phyloP scores from a whole-genome alignment of 306 rosid genomes.

The Abrus precatorius region DNA sequence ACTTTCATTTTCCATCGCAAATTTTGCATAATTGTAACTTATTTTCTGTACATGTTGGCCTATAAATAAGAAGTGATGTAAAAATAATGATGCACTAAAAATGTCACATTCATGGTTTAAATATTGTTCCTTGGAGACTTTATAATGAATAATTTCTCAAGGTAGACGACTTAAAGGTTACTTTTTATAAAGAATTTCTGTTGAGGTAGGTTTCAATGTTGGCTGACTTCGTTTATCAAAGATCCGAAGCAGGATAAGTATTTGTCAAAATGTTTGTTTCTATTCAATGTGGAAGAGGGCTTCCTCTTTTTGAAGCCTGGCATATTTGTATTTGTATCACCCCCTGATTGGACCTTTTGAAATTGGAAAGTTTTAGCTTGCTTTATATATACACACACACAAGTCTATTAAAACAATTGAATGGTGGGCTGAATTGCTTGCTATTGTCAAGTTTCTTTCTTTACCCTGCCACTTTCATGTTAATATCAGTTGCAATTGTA shows the following conservation, averaged over 20 bases:
- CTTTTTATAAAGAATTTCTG: slow-evolving; percentile 49
- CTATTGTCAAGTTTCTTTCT: slow-evolving; percentile 34
- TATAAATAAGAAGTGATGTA: neutral
- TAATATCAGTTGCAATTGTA: slow-evolving; percentile 43
- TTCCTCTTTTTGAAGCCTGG: slow-evolving; percentile 26
- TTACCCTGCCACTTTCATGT: slow-evolving; percentile 34
- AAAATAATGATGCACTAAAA: neutral
- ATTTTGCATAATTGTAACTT: neutral
- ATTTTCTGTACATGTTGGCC: neutral
- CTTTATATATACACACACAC: neutral
- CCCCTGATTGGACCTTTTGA: slow-evolving; percentile 6
- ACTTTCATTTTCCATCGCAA: neutral
- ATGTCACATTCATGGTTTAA: slow-evolving; percentile 27
- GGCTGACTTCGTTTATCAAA: slow-evolving; percentile 27
- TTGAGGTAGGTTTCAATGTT: slow-evolving; percentile 41
- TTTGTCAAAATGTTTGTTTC: slow-evolving; percentile 32
- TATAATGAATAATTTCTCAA: neutral
- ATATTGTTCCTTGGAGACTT: slow-evolving; percentile 12
- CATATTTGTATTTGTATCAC: neutral
- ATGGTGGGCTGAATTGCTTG: slow-evolving; percentile 32
- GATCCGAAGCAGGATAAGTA: slow-evolving; percentile 45
- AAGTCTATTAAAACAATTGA: neutral
- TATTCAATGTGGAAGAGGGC: slow-evolving; percentile 26
- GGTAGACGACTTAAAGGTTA: slow-evolving; percentile 42
- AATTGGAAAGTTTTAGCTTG: neutral